Evolutionary conservation across 345 rosid species (phyloP).

Genomic region (Boechera retrofracta): DNA sequence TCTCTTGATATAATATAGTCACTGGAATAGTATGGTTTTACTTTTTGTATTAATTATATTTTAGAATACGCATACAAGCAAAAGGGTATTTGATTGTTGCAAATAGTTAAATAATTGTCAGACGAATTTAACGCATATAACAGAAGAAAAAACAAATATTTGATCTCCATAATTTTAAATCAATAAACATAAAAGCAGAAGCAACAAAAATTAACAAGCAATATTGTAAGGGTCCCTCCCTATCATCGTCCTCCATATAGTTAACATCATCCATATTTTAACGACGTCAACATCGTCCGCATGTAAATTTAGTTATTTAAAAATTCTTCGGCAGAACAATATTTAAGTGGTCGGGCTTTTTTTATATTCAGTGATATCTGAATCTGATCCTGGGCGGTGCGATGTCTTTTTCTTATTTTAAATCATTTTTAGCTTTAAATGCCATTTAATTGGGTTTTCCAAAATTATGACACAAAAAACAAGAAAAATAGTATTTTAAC

Average conservation of each 20-base stretch:
- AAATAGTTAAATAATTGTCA: not conserved
- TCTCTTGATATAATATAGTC: not conserved
- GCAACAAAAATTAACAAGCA: slow-evolving; percentile 24
- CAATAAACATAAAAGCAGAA: not conserved
- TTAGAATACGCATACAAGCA: not conserved
- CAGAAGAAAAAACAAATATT: too few relatives aligned
- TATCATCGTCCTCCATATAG: too few relatives aligned
- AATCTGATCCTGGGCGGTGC: slow-evolving; percentile 39
- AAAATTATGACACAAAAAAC: not conserved
- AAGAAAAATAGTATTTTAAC: too few relatives aligned
- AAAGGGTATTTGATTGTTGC: not conserved
- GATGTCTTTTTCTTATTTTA: slow-evolving; percentile 19
- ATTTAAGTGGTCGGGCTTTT: slow-evolving; percentile 15
- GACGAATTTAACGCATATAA: not conserved
- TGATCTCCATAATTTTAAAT: not conserved
- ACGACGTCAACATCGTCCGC: slow-evolving; percentile 30
- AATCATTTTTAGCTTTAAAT: not conserved
- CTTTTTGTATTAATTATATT: not conserved
- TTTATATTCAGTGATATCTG: not conserved
- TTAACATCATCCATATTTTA: slow-evolving; percentile 7
- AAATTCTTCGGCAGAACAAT: not conserved
- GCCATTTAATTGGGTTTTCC: not conserved
- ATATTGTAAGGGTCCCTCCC: not conserved
- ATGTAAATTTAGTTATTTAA: not conserved
- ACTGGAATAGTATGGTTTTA: not conserved